phyloP scores from a whole-genome alignment of 441 rosid genomes.

The Raphanus hybrid region DNA sequence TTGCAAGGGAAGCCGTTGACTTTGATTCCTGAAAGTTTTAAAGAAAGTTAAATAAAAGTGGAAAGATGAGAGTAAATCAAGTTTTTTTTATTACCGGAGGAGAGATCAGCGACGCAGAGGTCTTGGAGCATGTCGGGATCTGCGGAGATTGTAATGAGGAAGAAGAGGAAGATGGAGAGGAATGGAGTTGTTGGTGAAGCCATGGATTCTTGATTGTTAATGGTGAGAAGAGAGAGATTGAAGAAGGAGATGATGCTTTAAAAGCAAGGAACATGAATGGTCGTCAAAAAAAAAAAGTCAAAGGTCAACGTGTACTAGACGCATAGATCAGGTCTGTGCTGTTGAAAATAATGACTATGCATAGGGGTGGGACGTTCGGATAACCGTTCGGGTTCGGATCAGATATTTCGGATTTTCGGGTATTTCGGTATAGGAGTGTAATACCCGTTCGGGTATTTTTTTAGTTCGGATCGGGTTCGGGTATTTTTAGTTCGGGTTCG shows the following conservation, averaged over 20 bases:
- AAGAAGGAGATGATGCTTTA: constrained; percentile 17
- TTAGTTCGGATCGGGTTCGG: too few relatives aligned
- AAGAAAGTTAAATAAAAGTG: not conserved
- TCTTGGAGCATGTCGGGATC: constrained; percentile 82
- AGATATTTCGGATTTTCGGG: too few relatives aligned
- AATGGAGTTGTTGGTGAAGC: constrained; percentile 31
- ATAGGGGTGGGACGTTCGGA: too few relatives aligned
- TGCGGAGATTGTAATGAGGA: constrained; percentile 36
- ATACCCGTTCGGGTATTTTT: too few relatives aligned
- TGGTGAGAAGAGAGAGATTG: constrained; percentile 12
- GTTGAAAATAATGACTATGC: not conserved
- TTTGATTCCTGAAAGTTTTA: constrained; percentile 46
- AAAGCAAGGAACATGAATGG: constrained; percentile 24
- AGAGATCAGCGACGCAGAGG: constrained; percentile 65
- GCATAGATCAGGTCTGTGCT: constrained; percentile 10
- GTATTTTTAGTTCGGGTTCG: too few relatives aligned
- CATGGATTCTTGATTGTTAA: constrained; percentile 15
- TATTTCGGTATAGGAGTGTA: too few relatives aligned
- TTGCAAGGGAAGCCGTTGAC: constrained; percentile 75
- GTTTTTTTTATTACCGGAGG: constrained; percentile 46
- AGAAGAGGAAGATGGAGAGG: constrained; percentile 30
- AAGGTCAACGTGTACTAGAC: constrained; percentile 28
- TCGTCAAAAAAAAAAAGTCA: constrained; percentile 18
- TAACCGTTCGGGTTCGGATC: too few relatives aligned
- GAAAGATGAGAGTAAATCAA: not conserved